phyloP scores from a whole-genome alignment of 2,329 filamentous ascomycete species.

The Pseudogymnoascus destructans region DNA sequence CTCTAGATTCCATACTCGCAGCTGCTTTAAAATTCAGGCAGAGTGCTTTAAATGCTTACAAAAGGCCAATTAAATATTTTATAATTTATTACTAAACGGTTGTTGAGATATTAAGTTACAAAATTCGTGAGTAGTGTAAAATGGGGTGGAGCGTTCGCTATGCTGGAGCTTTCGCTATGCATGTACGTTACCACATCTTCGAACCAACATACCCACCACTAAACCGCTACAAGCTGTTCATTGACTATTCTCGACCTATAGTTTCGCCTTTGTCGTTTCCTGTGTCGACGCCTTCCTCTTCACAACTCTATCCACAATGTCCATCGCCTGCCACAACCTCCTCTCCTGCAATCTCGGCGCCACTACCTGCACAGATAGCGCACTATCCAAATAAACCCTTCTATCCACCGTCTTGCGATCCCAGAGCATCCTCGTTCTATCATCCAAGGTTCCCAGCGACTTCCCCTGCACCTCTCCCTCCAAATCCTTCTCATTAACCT shows the following conservation, averaged over 20 bases:
- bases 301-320: conserved; percentile 20
- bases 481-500: conserved; percentile 36
- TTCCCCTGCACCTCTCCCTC: conserved; percentile 33
- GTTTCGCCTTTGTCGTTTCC: conserved; percentile 12
- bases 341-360: conserved; percentile 23
- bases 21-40: no score
- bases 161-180: no score
- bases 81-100: no score
- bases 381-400: conserved; percentile 22
- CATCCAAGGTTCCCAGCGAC: conserved; percentile 44
- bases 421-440: conserved; percentile 39
- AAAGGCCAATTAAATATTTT: no score
- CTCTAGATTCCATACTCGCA: background rate
- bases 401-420: conserved; percentile 21
- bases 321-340: conserved; percentile 21
- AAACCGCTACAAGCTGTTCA: background rate
- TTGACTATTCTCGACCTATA: conserved; percentile 5
- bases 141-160: no score
- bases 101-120: no score
- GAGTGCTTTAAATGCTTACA: no score
- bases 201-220: background rate
- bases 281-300: background rate
- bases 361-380: conserved; percentile 22
- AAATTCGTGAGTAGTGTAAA: no score
- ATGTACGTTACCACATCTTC: no score